These are phyloP conservation scores for Apostasia shenzhenica DNA, from an alignment of 106 monocot genomes.

Conservation along the genomic window DNA sequence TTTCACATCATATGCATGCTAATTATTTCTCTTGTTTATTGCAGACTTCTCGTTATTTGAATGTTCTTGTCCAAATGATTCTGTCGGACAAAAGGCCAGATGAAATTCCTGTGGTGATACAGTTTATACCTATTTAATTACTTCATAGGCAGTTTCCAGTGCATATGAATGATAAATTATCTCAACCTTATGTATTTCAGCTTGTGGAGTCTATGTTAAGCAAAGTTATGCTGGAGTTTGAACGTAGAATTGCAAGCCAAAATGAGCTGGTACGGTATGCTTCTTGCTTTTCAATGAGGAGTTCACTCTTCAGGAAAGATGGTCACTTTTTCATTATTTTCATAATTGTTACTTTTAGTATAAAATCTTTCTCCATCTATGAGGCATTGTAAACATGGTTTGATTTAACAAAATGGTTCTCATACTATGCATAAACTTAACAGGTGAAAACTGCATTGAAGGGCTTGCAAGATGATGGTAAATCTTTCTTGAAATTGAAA, in stretches of 20 bases:
- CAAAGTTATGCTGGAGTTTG: constrained; percentile 89
- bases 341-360: not conserved
- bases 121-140: not conserved
- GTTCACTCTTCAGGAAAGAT: not conserved
- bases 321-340: not conserved
- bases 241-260: constrained; percentile 48
- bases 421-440: not conserved
- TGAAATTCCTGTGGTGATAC: constrained; percentile 75
- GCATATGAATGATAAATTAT: constrained; percentile 4
- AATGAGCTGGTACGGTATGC: constrained; percentile 54
- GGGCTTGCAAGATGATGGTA: constrained; percentile 30
- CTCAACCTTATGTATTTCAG: constrained; percentile 24
- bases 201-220: constrained; percentile 70
- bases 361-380: not conserved
- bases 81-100: constrained; percentile 76
- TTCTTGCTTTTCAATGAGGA: not conserved
- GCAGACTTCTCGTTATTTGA: constrained; percentile 57
- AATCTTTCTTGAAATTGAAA: constrained; percentile 52
- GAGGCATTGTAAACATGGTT: no score
- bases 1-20: not conserved
- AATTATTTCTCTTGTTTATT: not conserved
- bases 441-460: constrained; percentile 55
- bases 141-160: not conserved
- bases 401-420: no score
- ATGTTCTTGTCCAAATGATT: constrained; percentile 62